Percentiles rank a stretch among this genome's conserved stretches.
phyloP scores from a whole-genome alignment of 495 filamentous ascomycete genomes.

The Penicillium canariense region DNA sequence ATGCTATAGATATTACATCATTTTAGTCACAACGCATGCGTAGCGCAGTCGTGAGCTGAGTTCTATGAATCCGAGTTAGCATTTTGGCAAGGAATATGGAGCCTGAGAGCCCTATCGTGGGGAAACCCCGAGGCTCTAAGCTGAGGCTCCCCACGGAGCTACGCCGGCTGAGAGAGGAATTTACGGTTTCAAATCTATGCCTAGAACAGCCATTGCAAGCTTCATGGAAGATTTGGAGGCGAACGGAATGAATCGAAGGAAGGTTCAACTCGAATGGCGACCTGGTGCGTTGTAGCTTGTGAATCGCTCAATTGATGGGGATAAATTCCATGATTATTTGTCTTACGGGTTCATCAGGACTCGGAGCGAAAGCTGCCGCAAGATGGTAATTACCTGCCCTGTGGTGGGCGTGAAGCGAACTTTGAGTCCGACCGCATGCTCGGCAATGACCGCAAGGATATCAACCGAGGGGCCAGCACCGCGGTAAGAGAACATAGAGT shows the following conservation, averaged over 20 bases:
- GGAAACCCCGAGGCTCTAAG: neutral
- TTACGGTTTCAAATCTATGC: neutral
- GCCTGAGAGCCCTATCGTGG: slow-evolving; percentile 10
- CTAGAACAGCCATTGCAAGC: neutral
- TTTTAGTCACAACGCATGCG: neutral
- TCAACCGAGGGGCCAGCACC: neutral
- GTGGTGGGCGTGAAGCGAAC: neutral
- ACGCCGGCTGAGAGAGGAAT: slow-evolving; percentile 1
- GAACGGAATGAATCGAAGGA: neutral
- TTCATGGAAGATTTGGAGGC: neutral
- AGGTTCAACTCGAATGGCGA: neutral
- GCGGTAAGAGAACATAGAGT: neutral
- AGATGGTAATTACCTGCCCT: neutral
- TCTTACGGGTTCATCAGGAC: neutral
- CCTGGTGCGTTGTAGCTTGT: too few species aligned
- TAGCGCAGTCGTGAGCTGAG: neutral
- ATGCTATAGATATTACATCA: too few species aligned
- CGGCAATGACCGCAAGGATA: neutral
- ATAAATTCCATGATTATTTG: too few species aligned
- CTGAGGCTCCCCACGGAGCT: slow-evolving; percentile 13
- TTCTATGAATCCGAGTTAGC: neutral
- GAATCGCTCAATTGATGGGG: too few species aligned
- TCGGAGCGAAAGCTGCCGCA: neutral
- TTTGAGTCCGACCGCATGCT: neutral
- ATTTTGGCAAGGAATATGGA: slow-evolving; percentile 8